Evolutionary conservation across 176 grass and related monocot genomes (phyloP).

Genomic region (Luzula sylvatica): DNA sequence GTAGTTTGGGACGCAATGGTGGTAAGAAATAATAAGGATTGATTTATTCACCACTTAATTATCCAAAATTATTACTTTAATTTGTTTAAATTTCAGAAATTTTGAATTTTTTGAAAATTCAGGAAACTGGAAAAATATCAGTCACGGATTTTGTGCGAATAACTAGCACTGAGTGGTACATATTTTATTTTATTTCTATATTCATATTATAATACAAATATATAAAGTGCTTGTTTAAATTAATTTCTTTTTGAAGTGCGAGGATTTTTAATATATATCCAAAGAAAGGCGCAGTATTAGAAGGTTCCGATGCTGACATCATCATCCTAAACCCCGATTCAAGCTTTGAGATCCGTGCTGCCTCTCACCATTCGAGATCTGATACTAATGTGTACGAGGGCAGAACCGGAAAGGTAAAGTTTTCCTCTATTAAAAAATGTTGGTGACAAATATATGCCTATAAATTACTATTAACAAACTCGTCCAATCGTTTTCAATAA

Average conservation of each 20-base stretch:
- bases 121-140: slow-evolving; percentile 68
- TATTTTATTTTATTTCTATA: background rate
- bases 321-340: slow-evolving; percentile 78
- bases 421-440: background rate
- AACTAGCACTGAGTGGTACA: slow-evolving; percentile 89
- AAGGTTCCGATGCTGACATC: slow-evolving; percentile 90
- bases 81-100: slow-evolving; percentile 16
- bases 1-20: slow-evolving; percentile 92
- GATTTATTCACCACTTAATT: slow-evolving; percentile 1
- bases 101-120: slow-evolving; percentile 16
- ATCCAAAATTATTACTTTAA: slow-evolving; percentile 1
- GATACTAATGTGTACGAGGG: slow-evolving; percentile 80
- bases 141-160: slow-evolving; percentile 80
- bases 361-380: slow-evolving; percentile 68
- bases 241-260: slow-evolving; percentile 40
- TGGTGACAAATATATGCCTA: no score
- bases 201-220: no score
- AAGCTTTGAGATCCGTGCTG: slow-evolving; percentile 47
- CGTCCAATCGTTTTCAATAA: no score
- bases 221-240: no score
- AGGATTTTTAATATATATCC: slow-evolving; percentile 96
- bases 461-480: no score
- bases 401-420: slow-evolving; percentile 64
- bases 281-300: slow-evolving; percentile 69
- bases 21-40: slow-evolving; percentile 42